Conservation (phyloP, 768 basidiomycete genomes). For the Collybia sordida region DNA sequence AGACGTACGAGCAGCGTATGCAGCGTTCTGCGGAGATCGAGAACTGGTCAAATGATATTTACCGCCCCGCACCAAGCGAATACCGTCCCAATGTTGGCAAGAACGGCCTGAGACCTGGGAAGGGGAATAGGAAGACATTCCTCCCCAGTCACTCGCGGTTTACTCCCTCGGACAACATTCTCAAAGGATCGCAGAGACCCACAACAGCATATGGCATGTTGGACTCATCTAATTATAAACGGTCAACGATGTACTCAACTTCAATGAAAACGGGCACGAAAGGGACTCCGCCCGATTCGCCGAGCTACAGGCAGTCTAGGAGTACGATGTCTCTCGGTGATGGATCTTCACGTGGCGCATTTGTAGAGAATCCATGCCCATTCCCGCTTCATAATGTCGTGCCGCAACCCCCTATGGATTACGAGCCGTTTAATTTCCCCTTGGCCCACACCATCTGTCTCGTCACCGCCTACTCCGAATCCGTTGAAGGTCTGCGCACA, state of each 20-base stretch:
- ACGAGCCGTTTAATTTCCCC: conserved; percentile 95
- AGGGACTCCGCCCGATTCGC: conserved; percentile 72
- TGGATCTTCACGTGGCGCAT: no score
- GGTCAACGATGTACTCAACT: conserved; percentile 51
- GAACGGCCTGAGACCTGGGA: conserved; percentile 53
- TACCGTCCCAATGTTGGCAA: conserved; percentile 89
- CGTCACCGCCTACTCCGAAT: conserved; percentile 98
- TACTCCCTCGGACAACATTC: conserved; percentile 67
- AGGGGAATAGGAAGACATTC: conserved; percentile 58
- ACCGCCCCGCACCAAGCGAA: conserved; percentile 86
- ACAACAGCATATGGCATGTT: conserved; percentile 66
- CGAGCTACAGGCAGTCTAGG: conserved; percentile 70
- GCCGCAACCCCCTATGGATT: conserved; percentile 88
- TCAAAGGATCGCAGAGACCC: conserved; percentile 53
- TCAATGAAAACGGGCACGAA: conserved; percentile 44
- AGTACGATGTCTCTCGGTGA: conserved; percentile 72
- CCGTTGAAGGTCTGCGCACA: conserved; percentile 92
- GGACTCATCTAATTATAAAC: conserved; percentile 60
- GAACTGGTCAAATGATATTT: conserved; percentile 95
- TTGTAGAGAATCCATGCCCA: conserved; percentile 71
- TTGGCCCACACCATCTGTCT: conserved; percentile 92
- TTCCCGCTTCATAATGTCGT: conserved; percentile 92
- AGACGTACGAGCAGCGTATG: conserved; percentile 92
- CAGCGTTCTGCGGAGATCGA: conserved; percentile 89
- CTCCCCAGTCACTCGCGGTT: conserved; percentile 73